Base-by-base conservation (phyloP, 805 yeast genomes). In the Metschnikowia kofuensis region DNA sequence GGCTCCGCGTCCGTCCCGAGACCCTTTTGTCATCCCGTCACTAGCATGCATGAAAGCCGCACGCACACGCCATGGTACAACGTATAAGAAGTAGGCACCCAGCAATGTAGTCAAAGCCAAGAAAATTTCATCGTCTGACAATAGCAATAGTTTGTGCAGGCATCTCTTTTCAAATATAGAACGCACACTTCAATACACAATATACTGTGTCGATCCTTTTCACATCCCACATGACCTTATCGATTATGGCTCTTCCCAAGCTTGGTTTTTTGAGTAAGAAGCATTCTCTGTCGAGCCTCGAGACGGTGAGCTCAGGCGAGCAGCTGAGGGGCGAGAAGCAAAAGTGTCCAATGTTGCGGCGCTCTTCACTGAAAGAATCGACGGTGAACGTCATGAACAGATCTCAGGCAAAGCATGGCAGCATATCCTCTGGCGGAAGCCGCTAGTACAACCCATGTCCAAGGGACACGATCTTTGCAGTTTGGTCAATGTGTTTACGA, bases 351-450 rank as follows among this genome's bases (percentile, higher is more conserved):
- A 42, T 38, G 9, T 27, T n/a, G 31, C 38, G 45, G 34, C 13
- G 41, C 11, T 13, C 15, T 12, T 31, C 50, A 9, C 46, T 28
- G 40, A 47, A 42, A 32, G 38, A n/a, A 31, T n/a, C 50, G 7
- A 11, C 15, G 2, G 40, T 41, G 39, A 37, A 32, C 15, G 45
- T 47, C 28, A 34, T 47, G 45, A 47, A 47, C 40, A 47, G 50
- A 31, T 47, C 50, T 12, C 50, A 47, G 16, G 50, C 50, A 6
- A 42, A 42, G 40, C 37, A 30, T 29, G 40, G 47, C 5, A 45
- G 48, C 29, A 16, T 39, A 14, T 45, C 48, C 3, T 45, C 48
- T 2, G 36, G 14, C 21, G 35, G 40, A 27, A 45, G 48, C 40
- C 36, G 43, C 27, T 38, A 16, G 31, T 38, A 21, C 7, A 6